A percentile compares a stretch with the other conserved stretches of the same genome.
Evolutionary conservation across 2,329 filamentous ascomycete genomes (phyloP).

Genomic region (Alternaria triticina): DNA sequence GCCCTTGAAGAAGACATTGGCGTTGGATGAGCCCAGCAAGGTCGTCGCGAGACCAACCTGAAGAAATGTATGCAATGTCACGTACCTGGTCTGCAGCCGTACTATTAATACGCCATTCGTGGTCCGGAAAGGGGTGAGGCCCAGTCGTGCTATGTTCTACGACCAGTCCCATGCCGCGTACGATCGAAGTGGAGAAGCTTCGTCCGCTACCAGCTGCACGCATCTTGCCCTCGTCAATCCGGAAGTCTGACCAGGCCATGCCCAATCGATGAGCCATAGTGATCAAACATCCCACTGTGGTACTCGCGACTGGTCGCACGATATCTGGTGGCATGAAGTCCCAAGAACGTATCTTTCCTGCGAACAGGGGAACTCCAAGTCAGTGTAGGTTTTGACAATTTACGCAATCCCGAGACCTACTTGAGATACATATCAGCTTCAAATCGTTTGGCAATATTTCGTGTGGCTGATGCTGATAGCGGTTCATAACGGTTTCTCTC

Average conservation of each 20-base stretch:
- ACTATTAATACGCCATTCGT: not conserved
- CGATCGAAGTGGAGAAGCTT: not conserved
- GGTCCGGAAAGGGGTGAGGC: not conserved
- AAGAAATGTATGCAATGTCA: not conserved
- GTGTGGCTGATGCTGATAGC: not conserved
- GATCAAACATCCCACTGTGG: not conserved
- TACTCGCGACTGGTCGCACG: constrained; percentile 11
- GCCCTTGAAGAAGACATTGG: too few relatives aligned
- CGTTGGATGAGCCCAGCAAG: too few relatives aligned
- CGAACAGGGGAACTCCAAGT: too few relatives aligned
- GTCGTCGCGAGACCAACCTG: too few relatives aligned
- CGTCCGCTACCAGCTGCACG: not conserved
- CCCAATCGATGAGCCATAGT: constrained; percentile 4
- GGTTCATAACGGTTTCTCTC: not conserved
- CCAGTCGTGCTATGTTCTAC: not conserved
- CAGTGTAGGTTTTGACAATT: too few relatives aligned
- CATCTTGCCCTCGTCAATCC: not conserved
- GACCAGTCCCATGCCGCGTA: not conserved
- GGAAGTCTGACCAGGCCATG: constrained; percentile 5
- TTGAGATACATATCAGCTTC: not conserved
- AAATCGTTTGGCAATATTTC: not conserved
- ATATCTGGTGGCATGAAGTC: constrained; percentile 17
- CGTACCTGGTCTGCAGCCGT: not conserved
- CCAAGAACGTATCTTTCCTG: too few relatives aligned
- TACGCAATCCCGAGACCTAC: too few relatives aligned